phyloP scores from a whole-genome alignment of 129 eudicot species.

The Flaveria bidentis region DNA sequence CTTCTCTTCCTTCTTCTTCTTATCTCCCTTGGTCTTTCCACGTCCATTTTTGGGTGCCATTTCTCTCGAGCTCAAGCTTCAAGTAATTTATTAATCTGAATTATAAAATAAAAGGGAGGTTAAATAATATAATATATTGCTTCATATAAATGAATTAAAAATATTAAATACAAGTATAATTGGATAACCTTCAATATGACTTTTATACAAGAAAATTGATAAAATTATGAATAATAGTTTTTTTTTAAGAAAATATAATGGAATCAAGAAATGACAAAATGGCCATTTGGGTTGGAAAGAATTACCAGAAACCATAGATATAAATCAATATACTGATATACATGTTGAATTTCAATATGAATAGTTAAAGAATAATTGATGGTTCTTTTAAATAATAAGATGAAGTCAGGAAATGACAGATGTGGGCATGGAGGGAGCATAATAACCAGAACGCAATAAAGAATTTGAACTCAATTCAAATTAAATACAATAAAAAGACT shows the following conservation, averaged over 20 bases:
- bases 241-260: neutral
- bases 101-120: neutral
- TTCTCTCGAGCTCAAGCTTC: slow-evolving; percentile 36
- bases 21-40: slow-evolving; percentile 93
- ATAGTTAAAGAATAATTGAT: neutral
- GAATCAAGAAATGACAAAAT: slow-evolving; percentile 9
- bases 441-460: neutral
- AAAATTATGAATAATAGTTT: neutral
- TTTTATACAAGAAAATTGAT: neutral
- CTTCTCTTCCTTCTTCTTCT: slow-evolving; percentile 99
- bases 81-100: slow-evolving; percentile 7
- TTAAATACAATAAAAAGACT: neutral
- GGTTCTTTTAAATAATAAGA: neutral
- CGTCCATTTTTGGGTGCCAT: slow-evolving; percentile 98
- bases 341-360: slow-evolving; percentile 6
- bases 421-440: neutral
- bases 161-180: neutral
- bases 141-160: slow-evolving; percentile 8
- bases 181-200: neutral
- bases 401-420: slow-evolving; percentile 4
- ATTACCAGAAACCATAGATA: slow-evolving; percentile 1
- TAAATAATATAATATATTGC: slow-evolving; percentile 1
- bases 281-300: neutral
- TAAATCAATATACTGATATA: neutral
- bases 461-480: neutral